phyloP scores from a whole-genome alignment of 1,139 yeast species.

The Petasospora rhodanensis region DNA sequence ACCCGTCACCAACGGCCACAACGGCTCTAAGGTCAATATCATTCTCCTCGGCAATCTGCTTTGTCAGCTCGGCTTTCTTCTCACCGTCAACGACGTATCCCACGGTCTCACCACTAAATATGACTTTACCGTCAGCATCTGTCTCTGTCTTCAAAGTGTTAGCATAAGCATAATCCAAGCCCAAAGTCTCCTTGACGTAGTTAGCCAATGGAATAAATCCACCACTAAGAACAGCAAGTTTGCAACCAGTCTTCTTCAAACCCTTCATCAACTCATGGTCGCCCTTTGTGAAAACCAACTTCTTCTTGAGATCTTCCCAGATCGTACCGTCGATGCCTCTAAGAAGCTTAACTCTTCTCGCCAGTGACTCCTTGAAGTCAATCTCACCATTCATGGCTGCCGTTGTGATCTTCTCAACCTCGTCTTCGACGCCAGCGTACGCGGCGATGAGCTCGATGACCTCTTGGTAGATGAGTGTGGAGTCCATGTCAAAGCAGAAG shows the following conservation, averaged over 20 bases:
- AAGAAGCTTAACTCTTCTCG: conserved; percentile 68
- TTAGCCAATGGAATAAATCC: conserved; percentile 90
- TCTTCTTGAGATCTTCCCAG: conserved; percentile 73
- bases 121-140: conserved; percentile 37
- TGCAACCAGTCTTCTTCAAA: conserved; percentile 57
- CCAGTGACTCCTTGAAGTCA: conserved; percentile 80
- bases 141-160: conserved; percentile 58
- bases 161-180: conserved; percentile 85
- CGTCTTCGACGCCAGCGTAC: conserved; percentile 69
- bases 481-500: conserved; percentile 96
- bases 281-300: conserved; percentile 76
- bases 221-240: conserved; percentile 87
- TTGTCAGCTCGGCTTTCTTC: conserved; percentile 70
- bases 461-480: conserved; percentile 92
- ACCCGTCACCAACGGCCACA: conserved; percentile 96
- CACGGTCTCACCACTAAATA: conserved; percentile 47
- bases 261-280: conserved; percentile 65
- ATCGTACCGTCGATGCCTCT: conserved; percentile 73
- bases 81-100: conserved; percentile 88
- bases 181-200: conserved; percentile 61
- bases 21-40: conserved; percentile 50
- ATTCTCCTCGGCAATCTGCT: conserved; percentile 62
- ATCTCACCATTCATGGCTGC: conserved; percentile 97
- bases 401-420: conserved; percentile 80
- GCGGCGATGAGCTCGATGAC: conserved; percentile 94